A percentile compares a stretch with the other conserved stretches of the same genome.
phyloP scores from a whole-genome alignment of 257 asterid genomes.

The Anisodus acutangulus region DNA sequence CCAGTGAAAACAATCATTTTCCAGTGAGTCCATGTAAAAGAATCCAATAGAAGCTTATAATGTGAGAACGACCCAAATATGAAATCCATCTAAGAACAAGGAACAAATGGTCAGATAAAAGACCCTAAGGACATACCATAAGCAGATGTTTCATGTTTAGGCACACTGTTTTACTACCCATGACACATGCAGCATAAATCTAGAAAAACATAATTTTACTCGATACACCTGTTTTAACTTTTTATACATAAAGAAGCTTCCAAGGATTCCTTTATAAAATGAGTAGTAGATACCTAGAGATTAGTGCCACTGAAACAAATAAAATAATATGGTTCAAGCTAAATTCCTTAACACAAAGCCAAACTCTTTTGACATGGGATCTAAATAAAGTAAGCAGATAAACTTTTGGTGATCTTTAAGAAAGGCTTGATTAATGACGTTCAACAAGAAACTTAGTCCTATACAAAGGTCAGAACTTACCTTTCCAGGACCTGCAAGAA shows the following conservation, averaged over 20 bases:
- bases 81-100: background rate
- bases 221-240: background rate
- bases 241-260: background rate
- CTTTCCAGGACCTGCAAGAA: slow-evolving; percentile 97
- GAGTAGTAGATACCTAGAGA: background rate
- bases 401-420: background rate
- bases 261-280: background rate
- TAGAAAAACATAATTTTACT: background rate
- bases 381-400: background rate
- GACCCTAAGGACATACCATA: background rate
- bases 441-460: background rate
- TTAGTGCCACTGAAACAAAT: background rate
- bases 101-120: background rate
- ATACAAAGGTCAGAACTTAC: slow-evolving; percentile 38
- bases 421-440: background rate
- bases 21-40: background rate
- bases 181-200: background rate
- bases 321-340: too few relatives aligned
- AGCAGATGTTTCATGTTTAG: slow-evolving; percentile 1
- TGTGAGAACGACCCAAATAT: background rate
- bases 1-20: slow-evolving; percentile 3
- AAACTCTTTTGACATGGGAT: background rate
- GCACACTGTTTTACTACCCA: background rate
- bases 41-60: background rate
- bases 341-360: too few relatives aligned